Evolutionary conservation across 2,329 filamentous ascomycete genomes (phyloP), one percentile per base, ranked within the genome.

Genomic region (Colletotrichum truncatum): DNA sequence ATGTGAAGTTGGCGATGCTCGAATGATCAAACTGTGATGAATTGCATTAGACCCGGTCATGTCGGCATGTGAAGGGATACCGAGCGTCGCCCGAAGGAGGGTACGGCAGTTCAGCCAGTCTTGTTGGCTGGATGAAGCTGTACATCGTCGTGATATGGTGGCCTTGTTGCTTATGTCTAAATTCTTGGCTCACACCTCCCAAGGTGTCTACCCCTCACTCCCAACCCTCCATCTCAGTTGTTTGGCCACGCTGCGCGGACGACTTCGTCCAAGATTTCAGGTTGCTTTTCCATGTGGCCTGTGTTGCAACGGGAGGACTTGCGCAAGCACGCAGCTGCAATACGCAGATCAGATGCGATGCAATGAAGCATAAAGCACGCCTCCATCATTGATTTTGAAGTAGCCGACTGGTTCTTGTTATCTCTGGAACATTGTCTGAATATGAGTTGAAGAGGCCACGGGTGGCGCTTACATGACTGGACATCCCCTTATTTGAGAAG

Each of bases 41-140:
- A 51, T 16, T 62, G 57, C 57, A 62, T 65, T 65, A 65, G 63
- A 43, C 18, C 53, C 63, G 57, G 57, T 46, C 26, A 36, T 36
- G 26, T 65, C 49, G 43, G 49, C 49, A 55, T 23, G 63, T 16
- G 34, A 56, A 32, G 49, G 34, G 49, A 65, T 62, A 34, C 63
- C 63, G 63, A 65, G 34, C 21, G 43, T 65, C 51, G 43, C 51
- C 63, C 63, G 63, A 65, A 56, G 41, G 57, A 30, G 57, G 57
- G 41, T 55, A 52, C 57, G 57, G 62, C 57, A 62, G 34, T 55
- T 62, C 14, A 21, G 11, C 25, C 18, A n/a, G 23, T 3, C 21
- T 26, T 8, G 28, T 18, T 45, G n/a, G 30, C 26, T n/a, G 46
- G 34, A 32, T n/a, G 25, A 25, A 21, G 41, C 51, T 30, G 49